Percentiles rank a stretch among this genome's conserved stretches.
These are phyloP conservation scores for Tremellales sp. DNA, from an alignment of 1,284 basidiomycete genomes.

Conservation along the genomic window DNA sequence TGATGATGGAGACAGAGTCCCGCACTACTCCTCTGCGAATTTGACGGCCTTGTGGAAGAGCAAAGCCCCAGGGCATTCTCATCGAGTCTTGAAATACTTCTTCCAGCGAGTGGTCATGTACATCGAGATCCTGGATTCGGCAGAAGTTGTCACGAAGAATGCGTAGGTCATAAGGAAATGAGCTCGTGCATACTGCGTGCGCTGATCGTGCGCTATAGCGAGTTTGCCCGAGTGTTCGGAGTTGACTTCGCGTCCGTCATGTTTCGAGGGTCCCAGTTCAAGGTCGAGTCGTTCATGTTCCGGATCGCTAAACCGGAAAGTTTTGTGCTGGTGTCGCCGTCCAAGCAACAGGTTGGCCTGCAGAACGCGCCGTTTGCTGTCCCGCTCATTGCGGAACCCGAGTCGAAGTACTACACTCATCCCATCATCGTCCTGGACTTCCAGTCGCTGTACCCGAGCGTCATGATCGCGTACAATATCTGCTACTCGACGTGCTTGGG, in stretches of 20 bases:
- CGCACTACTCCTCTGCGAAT: constrained; percentile 65
- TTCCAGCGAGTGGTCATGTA: constrained; percentile 61
- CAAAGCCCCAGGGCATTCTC: constrained; percentile 56
- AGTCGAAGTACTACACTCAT: constrained; percentile 86
- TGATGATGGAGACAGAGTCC: constrained; percentile 55
- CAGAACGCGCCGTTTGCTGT: constrained; percentile 91
- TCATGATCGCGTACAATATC: constrained; percentile 99
- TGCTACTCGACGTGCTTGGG: constrained; percentile 98
- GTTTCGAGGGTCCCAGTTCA: constrained; percentile 92
- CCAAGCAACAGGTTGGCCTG: constrained; percentile 78
- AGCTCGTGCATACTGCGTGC: background rate
- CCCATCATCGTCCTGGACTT: constrained; percentile 93
- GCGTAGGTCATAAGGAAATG: constrained; percentile 57
- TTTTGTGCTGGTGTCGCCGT: constrained; percentile 82
- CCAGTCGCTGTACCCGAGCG: constrained; percentile 89
- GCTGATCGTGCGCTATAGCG: constrained; percentile 53
- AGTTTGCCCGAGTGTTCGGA: constrained; percentile 94
- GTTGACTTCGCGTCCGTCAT: constrained; percentile 96
- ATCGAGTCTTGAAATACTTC: constrained; percentile 62
- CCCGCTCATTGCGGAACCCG: constrained; percentile 91
- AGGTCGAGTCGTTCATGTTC: constrained; percentile 98
- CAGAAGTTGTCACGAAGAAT: constrained; percentile 79
- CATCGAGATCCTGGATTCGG: constrained; percentile 71
- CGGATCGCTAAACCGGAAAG: constrained; percentile 96
- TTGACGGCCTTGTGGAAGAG: constrained; percentile 72